Evolutionary conservation across 2,329 filamentous ascomycete species (phyloP).

Genomic region (Pseudogymnoascus destructans): DNA sequence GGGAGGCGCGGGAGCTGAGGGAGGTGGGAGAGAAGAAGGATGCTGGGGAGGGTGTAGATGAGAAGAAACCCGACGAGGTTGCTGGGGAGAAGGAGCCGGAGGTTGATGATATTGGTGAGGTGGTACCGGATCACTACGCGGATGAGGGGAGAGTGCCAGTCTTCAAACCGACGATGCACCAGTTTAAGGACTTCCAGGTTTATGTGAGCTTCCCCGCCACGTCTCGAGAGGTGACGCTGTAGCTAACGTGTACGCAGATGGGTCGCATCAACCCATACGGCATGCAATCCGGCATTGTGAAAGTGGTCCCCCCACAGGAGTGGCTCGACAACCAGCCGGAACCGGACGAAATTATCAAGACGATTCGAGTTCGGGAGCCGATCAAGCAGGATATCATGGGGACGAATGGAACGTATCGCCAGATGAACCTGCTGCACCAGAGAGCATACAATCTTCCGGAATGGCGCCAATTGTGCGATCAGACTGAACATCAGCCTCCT

Average conservation of each 20-base stretch:
- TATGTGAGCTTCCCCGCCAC: constrained; percentile 47
- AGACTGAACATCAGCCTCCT: constrained; percentile 90
- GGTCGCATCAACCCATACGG: constrained; percentile 82
- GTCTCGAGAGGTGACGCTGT: too few species aligned
- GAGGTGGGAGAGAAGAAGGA: constrained; percentile 12
- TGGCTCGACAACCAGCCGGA: constrained; percentile 74
- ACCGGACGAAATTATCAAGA: constrained; percentile 77
- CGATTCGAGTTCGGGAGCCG: constrained; percentile 85
- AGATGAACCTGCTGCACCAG: constrained; percentile 93
- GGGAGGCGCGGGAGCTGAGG: constrained; percentile 2
- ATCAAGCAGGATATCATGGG: constrained; percentile 98
- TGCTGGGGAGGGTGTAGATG: constrained; percentile 15
- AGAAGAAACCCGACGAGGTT: constrained; percentile 24
- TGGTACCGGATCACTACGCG: constrained; percentile 79
- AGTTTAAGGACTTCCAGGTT: constrained; percentile 85
- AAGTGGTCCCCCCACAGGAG: constrained; percentile 85
- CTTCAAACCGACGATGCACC: constrained; percentile 88
- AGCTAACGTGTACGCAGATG: constrained; percentile 18
- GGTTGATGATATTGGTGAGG: constrained; percentile 58
- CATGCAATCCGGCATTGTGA: constrained; percentile 95
- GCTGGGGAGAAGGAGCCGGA: not conserved
- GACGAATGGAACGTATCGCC: constrained; percentile 85
- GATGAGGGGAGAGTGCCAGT: constrained; percentile 71
- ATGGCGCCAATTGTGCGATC: constrained; percentile 86
- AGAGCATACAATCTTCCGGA: constrained; percentile 93